Evolutionary conservation across 306 rosid species (phyloP).

Genomic region (Sindora glabra): DNA sequence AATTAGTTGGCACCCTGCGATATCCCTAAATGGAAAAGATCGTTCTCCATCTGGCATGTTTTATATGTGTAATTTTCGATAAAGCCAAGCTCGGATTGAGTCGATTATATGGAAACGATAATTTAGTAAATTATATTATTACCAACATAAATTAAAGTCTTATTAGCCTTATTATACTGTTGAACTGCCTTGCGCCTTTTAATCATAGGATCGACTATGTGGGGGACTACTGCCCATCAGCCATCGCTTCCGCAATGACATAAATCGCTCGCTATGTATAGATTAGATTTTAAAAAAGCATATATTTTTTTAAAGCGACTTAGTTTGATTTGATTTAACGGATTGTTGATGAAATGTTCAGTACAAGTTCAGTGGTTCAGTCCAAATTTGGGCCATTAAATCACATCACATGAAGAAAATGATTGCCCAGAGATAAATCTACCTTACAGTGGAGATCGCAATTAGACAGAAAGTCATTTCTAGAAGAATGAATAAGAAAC

Average conservation of each 20-base stretch:
- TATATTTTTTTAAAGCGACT: too few relatives aligned
- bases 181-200: background rate
- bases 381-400: background rate
- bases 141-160: background rate
- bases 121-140: background rate
- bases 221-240: constrained; percentile 2
- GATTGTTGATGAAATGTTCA: background rate
- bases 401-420: background rate
- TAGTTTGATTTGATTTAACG: too few relatives aligned
- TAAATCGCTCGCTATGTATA: background rate
- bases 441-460: background rate
- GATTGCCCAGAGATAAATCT: background rate
- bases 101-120: background rate
- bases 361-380: background rate
- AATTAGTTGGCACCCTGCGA: too few relatives aligned
- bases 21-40: too few relatives aligned
- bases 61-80: background rate
- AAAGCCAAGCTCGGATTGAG: too few relatives aligned
- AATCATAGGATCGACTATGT: constrained; percentile 5
- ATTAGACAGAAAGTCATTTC: background rate
- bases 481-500: too few relatives aligned
- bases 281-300: too few relatives aligned
- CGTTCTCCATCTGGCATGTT: too few relatives aligned
- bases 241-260: background rate
- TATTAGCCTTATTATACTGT: background rate